phyloP scores from a whole-genome alignment of 345 rosid species.

The Gossypium anomalum region DNA sequence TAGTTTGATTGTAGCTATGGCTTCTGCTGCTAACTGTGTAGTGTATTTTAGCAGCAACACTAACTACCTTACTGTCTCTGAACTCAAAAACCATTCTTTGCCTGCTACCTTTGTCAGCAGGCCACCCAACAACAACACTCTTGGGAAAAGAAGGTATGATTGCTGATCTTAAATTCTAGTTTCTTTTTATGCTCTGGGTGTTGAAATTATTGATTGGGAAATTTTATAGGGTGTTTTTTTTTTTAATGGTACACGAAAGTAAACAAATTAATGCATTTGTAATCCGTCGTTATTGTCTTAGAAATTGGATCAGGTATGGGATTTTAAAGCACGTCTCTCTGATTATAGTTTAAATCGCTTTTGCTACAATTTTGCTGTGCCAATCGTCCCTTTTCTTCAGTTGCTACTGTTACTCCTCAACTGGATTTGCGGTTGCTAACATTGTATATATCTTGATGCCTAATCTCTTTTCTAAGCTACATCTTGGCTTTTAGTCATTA shows the following conservation, averaged over 20 bases:
- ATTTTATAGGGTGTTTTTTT: background rate
- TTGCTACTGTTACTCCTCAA: background rate
- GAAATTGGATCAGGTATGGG: background rate
- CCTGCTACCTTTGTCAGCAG: constrained; percentile 1
- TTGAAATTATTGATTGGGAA: background rate
- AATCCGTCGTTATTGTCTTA: background rate
- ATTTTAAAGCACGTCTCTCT: background rate
- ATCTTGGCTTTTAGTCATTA: background rate
- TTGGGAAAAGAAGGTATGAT: constrained; percentile 31
- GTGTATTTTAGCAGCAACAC: constrained; percentile 6
- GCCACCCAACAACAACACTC: constrained; percentile 23
- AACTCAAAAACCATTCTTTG: constrained; percentile 17
- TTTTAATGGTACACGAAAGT: background rate
- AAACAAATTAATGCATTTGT: background rate
- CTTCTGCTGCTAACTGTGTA: constrained; percentile 33
- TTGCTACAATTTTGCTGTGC: constrained; percentile 26
- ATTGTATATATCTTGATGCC: background rate
- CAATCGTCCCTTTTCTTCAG: background rate
- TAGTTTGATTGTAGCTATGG: constrained; percentile 27
- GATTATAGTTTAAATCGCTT: background rate
- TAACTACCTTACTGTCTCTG: constrained; percentile 20
- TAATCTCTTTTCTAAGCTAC: background rate
- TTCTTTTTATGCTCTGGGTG: background rate
- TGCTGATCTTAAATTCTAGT: background rate
- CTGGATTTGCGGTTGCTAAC: background rate